These are phyloP conservation scores for Tephrocybe rancida DNA, from an alignment of 768 basidiomycete genomes.

Conservation along the genomic window DNA sequence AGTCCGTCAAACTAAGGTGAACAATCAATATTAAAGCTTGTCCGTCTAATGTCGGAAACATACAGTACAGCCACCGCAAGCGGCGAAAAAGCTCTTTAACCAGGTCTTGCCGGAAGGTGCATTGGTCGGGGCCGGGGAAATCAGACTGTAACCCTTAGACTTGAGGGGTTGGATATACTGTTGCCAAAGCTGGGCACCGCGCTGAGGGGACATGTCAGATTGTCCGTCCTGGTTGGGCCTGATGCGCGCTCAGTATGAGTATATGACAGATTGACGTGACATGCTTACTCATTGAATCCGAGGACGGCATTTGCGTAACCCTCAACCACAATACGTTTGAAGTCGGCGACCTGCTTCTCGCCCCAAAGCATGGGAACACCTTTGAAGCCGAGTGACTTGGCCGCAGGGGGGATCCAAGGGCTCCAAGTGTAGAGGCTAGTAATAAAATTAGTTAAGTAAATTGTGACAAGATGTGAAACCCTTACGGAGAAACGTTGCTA, in stretches of 20 bases:
- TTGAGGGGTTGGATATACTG: conserved; percentile 62
- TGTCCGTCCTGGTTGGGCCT: conserved; percentile 74
- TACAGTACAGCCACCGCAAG: conserved; percentile 57
- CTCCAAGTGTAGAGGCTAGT: conserved; percentile 70
- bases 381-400: conserved; percentile 48
- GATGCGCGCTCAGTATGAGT: not conserved
- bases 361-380: conserved; percentile 78
- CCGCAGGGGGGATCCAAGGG: conserved; percentile 43
- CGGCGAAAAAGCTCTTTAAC: conserved; percentile 59
- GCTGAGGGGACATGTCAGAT: conserved; percentile 54
- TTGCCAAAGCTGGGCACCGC: conserved; percentile 60
- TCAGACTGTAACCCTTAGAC: conserved; percentile 53
- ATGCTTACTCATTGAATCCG: conserved; percentile 75
- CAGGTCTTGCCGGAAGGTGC: conserved; percentile 60
- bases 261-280: not conserved
- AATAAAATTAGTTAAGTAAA: not conserved
- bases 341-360: conserved; percentile 46
- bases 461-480: not conserved
- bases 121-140: conserved; percentile 71
- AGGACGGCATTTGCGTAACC: conserved; percentile 56
- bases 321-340: conserved; percentile 44
- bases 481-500: conserved; percentile 44
- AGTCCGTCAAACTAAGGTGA: conserved; percentile 50
- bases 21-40: not conserved
- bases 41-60: conserved; percentile 24